Conservation (phyloP, 257 asterid genomes). For the Cordia subcordata region DNA sequence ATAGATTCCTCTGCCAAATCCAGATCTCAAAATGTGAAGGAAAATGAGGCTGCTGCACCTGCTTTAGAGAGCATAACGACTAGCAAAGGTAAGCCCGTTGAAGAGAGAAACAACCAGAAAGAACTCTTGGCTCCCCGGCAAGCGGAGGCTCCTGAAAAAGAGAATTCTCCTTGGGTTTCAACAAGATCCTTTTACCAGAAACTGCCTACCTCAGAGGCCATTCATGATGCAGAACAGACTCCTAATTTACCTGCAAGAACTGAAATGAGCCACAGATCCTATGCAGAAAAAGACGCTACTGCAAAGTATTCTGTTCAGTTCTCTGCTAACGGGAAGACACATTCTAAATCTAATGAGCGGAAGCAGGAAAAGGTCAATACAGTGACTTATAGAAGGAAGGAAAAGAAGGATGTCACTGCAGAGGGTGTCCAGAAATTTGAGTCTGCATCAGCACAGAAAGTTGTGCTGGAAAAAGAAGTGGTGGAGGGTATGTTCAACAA, state of each 20-base stretch:
- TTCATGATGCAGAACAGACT: constrained; percentile 33
- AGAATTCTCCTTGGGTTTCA: constrained; percentile 59
- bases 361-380: constrained; percentile 20
- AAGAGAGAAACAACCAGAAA: constrained; percentile 23
- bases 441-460: constrained; percentile 31
- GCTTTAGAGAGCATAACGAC: constrained; percentile 27
- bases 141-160: constrained; percentile 28
- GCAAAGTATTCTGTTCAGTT: constrained; percentile 36
- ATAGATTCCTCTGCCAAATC: constrained; percentile 42
- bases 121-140: constrained; percentile 25
- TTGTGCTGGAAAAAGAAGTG: constrained; percentile 27
- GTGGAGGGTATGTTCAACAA: constrained; percentile 29
- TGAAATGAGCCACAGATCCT: constrained; percentile 24
- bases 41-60: constrained; percentile 19
- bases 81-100: constrained; percentile 27
- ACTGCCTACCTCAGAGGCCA: constrained; percentile 30
- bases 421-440: constrained; percentile 30
- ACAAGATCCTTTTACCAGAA: constrained; percentile 42
- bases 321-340: constrained; percentile 28
- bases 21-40: constrained; percentile 28
- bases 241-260: constrained; percentile 27
- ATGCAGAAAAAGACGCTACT: constrained; percentile 36
- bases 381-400: constrained; percentile 17
- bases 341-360: constrained; percentile 19
- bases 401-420: constrained; percentile 27